These are phyloP conservation scores for Echium plantagineum DNA, from an alignment of 257 asterid genomes.

Conservation along the genomic window DNA sequence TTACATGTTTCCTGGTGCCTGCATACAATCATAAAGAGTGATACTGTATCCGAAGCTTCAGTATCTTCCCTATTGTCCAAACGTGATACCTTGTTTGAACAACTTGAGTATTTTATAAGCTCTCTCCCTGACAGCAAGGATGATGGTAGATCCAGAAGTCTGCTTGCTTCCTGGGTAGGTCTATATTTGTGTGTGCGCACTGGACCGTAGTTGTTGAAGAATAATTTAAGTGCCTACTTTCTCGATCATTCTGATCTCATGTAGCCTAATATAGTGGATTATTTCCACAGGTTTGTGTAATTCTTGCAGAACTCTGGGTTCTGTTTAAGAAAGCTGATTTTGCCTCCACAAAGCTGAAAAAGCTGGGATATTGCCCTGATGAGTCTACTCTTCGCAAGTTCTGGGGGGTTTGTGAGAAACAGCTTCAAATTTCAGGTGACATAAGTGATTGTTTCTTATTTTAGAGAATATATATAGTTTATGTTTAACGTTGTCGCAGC, in stretches of 20 bases:
- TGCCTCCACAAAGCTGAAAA: conserved; percentile 56
- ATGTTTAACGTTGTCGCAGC: background rate
- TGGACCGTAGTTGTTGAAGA: background rate
- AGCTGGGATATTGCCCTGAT: conserved; percentile 58
- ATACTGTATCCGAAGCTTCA: conserved; percentile 55
- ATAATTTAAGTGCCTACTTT: conserved; percentile 3
- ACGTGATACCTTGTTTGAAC: conserved; percentile 62
- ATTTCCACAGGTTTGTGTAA: conserved; percentile 54
- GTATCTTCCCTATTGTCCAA: conserved; percentile 49
- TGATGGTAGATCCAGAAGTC: conserved; percentile 39
- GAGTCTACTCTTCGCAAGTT: conserved; percentile 45
- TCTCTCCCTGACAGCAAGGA: conserved; percentile 26
- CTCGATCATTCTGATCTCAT: conserved; percentile 9
- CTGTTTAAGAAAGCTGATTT: conserved; percentile 59
- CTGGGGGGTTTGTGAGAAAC: conserved; percentile 79
- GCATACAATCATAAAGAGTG: conserved; percentile 47
- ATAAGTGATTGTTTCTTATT: conserved; percentile 11
- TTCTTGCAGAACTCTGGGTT: conserved; percentile 78
- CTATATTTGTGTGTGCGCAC: background rate
- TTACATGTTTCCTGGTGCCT: conserved; percentile 87
- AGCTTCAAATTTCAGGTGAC: conserved; percentile 64
- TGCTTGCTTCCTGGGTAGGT: conserved; percentile 72
- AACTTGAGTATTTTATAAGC: conserved; percentile 56
- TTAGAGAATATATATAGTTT: background rate
- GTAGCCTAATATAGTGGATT: conserved; percentile 8